These are phyloP conservation scores for Mycogone perniciosa DNA, from an alignment of 2,329 filamentous ascomycete species.

Conservation along the genomic window DNA sequence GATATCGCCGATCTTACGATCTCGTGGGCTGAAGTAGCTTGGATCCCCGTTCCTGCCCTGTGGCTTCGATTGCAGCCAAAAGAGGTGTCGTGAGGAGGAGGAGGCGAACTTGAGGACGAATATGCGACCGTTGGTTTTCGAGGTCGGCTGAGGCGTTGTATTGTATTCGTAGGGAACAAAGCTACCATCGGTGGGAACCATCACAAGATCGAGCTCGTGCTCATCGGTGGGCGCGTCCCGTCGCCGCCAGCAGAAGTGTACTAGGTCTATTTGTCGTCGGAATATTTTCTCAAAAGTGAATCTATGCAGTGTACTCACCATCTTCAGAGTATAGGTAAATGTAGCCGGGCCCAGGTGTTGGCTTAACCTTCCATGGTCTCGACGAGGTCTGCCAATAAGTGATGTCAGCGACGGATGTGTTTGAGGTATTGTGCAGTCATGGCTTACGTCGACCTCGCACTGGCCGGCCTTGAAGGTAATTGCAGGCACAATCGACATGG, in stretches of 20 bases:
- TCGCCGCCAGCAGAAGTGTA: conserved; percentile 96
- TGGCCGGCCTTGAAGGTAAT: conserved; percentile 95
- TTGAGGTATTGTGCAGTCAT: conserved; percentile 6
- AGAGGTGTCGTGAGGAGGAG: conserved; percentile 83
- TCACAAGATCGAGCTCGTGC: conserved; percentile 82
- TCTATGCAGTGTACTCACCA: conserved; percentile 44
- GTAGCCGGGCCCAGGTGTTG: conserved; percentile 70
- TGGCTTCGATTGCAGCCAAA: conserved; percentile 92
- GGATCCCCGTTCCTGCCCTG: conserved; percentile 64
- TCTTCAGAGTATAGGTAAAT: conserved; percentile 91
- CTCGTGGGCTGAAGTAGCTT: conserved; percentile 76
- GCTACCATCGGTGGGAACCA: conserved; percentile 83
- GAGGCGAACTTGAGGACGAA: conserved; percentile 91
- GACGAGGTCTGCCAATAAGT: conserved; percentile 32
- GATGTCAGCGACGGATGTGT: conserved; percentile 15
- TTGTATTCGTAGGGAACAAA: conserved; percentile 74
- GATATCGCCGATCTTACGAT: conserved; percentile 81
- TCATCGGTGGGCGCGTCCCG: conserved; percentile 63
- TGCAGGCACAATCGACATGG: conserved; percentile 77
- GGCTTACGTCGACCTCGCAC: conserved; percentile 73
- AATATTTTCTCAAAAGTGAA: background rate
- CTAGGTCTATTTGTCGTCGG: conserved; percentile 53
- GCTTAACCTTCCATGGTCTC: conserved; percentile 65
- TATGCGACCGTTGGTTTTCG: conserved; percentile 78
- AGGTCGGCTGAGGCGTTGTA: conserved; percentile 47